Evolutionary conservation across 345 rosid genomes (phyloP).

Genomic region (Populus tremula): DNA sequence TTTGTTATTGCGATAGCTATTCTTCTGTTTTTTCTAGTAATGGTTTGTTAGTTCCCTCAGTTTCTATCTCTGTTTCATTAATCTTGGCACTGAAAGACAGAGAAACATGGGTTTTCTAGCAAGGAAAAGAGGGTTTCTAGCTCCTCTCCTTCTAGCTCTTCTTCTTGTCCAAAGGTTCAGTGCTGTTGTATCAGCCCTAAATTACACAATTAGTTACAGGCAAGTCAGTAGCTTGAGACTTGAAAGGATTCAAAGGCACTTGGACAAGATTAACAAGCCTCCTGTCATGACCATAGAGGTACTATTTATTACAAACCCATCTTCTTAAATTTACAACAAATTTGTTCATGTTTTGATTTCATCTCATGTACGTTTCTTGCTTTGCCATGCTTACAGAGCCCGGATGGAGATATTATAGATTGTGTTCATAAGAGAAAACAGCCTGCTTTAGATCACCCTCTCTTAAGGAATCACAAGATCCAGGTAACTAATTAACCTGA

Average conservation of each 20-base stretch:
- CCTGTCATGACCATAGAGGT: slow-evolving; percentile 30
- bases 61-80: background rate
- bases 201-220: slow-evolving; percentile 45
- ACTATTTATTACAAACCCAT: background rate
- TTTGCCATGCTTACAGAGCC: slow-evolving; percentile 19
- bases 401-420: slow-evolving; percentile 35
- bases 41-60: slow-evolving; percentile 25
- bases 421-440: slow-evolving; percentile 37
- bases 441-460: slow-evolving; percentile 37
- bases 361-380: background rate
- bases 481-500: slow-evolving; percentile 11
- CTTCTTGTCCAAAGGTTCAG: background rate
- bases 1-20: slow-evolving; percentile 1
- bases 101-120: slow-evolving; percentile 36
- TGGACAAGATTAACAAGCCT: slow-evolving; percentile 32
- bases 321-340: background rate
- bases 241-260: slow-evolving; percentile 40
- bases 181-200: slow-evolving; percentile 38
- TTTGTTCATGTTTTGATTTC: background rate
- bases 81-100: slow-evolving; percentile 47
- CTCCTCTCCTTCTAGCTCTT: slow-evolving; percentile 9
- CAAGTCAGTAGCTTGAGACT: slow-evolving; percentile 75
- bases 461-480: slow-evolving; percentile 30
- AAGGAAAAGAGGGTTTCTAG: slow-evolving; percentile 20
- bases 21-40: slow-evolving; percentile 21